Evolutionary conservation across 192 early-diverging fungal genomes (phyloP), one percentile per base, ranked within the genome.

Genomic region (Coemansia umbellata): DNA sequence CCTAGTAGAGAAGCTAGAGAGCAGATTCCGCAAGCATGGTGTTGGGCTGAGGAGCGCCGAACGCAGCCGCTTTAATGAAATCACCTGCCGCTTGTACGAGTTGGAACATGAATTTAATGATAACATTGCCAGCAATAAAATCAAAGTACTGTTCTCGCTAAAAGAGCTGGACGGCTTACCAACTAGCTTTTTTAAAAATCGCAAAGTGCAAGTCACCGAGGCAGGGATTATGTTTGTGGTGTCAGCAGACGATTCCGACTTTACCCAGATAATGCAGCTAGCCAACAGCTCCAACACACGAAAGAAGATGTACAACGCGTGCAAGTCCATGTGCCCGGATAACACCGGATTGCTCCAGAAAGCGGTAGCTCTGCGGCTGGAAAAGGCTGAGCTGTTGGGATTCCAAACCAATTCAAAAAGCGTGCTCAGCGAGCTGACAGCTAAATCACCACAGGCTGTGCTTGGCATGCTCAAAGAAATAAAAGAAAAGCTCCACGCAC

Each of bases 361-460:
- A 8, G 71, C 78, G 24, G 55, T 79, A 32, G 40, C 61, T 21
- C 37, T 78, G 18, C 75, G 80, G 21, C 60, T 60, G 5, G 45
- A 81, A 30, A 58, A 48, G 8, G 70, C 80, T 8, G 43, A 66
- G 35, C 40, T 91, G 14, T 50, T 89, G 1, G 90, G 88, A 3
- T 90, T 83, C 63, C 41, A 52, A 23, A 76, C 58, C 21, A 83
- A 91, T 57, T 81, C 85, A 5, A 73, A 66, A 7, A 86, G 78
- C 51, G 67, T 79, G 7, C 74, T 90, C 23, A 85, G 88, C 39
- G 69, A 76, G 15, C 83, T 81, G 22, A 91, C 90, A 88, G 90
- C 88, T 21, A 85, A 90, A 52, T 72, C 60, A 1, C 79, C 83
- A 2, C 69, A 81, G 26, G 66, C 39, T 2, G 88, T 83, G 4